These are phyloP conservation scores for Nicotiana attenuata DNA, from an alignment of 257 asterid species.

Conservation along the genomic window DNA sequence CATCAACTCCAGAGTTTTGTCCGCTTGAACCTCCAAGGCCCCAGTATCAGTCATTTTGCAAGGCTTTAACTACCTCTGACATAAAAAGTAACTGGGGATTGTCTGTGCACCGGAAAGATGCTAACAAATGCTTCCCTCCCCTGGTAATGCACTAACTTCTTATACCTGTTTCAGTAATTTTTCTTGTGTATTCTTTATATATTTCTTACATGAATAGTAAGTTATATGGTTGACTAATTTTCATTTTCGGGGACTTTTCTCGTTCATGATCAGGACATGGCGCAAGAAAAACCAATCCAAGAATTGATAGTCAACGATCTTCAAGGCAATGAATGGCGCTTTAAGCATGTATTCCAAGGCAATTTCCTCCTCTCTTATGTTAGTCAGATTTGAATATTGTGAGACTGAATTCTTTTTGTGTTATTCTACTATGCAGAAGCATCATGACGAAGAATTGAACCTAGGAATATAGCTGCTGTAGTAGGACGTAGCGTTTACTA, in stretches of 20 bases:
- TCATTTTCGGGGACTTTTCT: neutral
- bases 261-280: constrained; percentile 42
- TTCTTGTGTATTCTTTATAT: neutral
- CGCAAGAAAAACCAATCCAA: constrained; percentile 51
- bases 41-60: constrained; percentile 54
- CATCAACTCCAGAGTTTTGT: constrained; percentile 27
- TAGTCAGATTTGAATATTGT: neutral
- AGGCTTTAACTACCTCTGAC: constrained; percentile 69
- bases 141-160: constrained; percentile 37
- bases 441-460: neutral
- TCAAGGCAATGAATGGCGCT: constrained; percentile 56
- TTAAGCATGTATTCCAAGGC: constrained; percentile 74
- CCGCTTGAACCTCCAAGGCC: constrained; percentile 44
- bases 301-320: constrained; percentile 60
- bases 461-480: neutral
- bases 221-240: neutral
- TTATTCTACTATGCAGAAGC: neutral
- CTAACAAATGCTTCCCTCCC: constrained; percentile 66
- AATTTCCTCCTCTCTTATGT: neutral
- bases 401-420: neutral
- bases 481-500: no score
- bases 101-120: constrained; percentile 59
- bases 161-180: neutral
- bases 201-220: no score
- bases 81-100: constrained; percentile 68